A percentile compares a stretch with the other conserved stretches of the same genome.
These are phyloP conservation scores for Rubus parviflorus DNA, from an alignment of 306 rosid species.

Conservation along the genomic window DNA sequence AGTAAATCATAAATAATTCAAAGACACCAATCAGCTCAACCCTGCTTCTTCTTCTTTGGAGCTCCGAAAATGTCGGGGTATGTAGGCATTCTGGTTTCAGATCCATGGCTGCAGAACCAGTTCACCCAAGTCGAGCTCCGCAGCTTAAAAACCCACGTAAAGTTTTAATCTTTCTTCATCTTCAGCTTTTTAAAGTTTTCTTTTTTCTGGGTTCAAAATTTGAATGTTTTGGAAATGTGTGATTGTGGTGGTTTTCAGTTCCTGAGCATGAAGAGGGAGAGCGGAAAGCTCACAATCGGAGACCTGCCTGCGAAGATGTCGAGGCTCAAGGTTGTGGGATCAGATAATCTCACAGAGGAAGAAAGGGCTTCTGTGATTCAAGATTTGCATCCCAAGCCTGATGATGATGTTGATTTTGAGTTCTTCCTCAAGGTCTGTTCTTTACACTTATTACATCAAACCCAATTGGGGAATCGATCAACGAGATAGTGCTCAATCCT, in stretches of 20 bases:
- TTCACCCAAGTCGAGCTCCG: constrained; percentile 98
- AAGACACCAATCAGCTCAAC: not conserved
- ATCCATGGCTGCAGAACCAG: constrained; percentile 96
- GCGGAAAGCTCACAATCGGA: constrained; percentile 61
- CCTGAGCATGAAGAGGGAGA: constrained; percentile 84
- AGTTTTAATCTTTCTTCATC: constrained; percentile 9
- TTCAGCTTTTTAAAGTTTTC: not conserved
- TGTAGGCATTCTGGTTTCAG: constrained; percentile 95
- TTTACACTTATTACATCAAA: not conserved
- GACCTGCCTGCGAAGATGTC: constrained; percentile 93
- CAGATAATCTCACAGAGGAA: constrained; percentile 77
- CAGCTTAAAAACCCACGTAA: constrained; percentile 76
- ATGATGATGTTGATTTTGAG: constrained; percentile 87
- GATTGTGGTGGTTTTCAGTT: constrained; percentile 44
- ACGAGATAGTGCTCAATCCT: not conserved
- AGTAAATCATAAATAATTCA: not conserved
- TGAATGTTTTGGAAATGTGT: not conserved
- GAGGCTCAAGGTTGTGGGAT: constrained; percentile 69
- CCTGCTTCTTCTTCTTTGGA: not conserved
- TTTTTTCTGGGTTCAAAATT: not conserved
- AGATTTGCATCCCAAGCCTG: constrained; percentile 60
- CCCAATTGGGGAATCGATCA: not conserved
- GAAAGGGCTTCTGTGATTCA: constrained; percentile 81
- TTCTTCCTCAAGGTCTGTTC: constrained; percentile 75
- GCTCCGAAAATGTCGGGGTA: constrained; percentile 59